These are phyloP conservation scores for Ascomycota sp. DNA, from an alignment of 2,329 filamentous ascomycete species.

Conservation along the genomic window DNA sequence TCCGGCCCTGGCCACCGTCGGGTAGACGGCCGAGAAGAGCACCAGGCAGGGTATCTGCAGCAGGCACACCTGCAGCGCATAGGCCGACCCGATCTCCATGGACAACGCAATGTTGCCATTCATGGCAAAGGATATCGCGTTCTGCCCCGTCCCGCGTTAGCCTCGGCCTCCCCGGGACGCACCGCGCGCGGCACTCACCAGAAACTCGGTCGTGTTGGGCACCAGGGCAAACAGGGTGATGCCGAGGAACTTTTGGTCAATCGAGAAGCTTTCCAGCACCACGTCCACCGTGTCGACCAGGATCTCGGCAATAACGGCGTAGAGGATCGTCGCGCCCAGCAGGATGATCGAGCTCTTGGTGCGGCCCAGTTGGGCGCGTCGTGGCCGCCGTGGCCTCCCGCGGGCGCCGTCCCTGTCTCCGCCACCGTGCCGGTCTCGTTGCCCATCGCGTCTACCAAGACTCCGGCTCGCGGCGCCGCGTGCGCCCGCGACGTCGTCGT, in stretches of 20 bases:
- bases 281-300: constrained; percentile 92
- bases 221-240: constrained; percentile 94
- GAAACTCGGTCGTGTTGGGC: constrained; percentile 92
- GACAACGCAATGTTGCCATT: constrained; percentile 96
- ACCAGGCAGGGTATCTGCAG: constrained; percentile 87
- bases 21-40: constrained; percentile 66
- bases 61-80: constrained; percentile 87
- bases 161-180: no score
- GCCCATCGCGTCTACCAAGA: constrained; percentile 26
- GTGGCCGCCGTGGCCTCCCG: constrained; percentile 46
- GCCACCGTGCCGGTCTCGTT: constrained; percentile 11
- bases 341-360: constrained; percentile 79
- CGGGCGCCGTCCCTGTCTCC: constrained; percentile 13
- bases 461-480: constrained; percentile 15
- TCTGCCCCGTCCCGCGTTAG: constrained; percentile 26
- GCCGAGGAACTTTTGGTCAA: constrained; percentile 93
- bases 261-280: constrained; percentile 73
- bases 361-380: constrained; percentile 96
- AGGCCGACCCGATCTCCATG: constrained; percentile 97
- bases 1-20: constrained; percentile 16
- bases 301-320: constrained; percentile 95
- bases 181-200: no score
- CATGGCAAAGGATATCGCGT: constrained; percentile 98
- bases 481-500: constrained; percentile 7
- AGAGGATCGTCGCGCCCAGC: constrained; percentile 71